These are phyloP conservation scores for Ensete ventricosum DNA, from an alignment of 176 grass and related monocot species.

Conservation along the genomic window DNA sequence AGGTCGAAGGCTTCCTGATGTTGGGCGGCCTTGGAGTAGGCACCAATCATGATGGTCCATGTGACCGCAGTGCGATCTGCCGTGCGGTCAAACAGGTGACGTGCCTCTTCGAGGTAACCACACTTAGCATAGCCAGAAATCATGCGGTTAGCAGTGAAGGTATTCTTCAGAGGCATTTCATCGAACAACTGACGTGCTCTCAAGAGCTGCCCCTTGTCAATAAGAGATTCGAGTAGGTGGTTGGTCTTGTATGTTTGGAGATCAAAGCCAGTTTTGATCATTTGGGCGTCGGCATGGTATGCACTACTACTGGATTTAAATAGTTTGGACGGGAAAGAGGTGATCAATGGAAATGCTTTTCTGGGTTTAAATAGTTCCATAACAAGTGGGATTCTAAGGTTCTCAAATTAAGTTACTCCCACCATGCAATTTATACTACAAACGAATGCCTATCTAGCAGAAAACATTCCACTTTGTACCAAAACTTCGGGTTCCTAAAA, in stretches of 20 bases:
- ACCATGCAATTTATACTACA: too few species aligned
- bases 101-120: slow-evolving; percentile 29
- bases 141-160: slow-evolving; percentile 43
- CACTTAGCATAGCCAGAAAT: slow-evolving; percentile 38
- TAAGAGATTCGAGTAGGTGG: slow-evolving; percentile 12
- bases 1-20: slow-evolving; percentile 28
- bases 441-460: too few species aligned
- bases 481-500: too few species aligned
- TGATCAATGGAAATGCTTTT: background rate
- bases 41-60: slow-evolving; percentile 72
- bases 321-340: background rate
- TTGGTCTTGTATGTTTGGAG: slow-evolving; percentile 20
- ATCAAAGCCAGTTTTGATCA: slow-evolving; percentile 44
- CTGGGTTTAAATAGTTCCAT: background rate
- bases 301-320: background rate
- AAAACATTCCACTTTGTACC: too few species aligned
- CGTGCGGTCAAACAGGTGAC: slow-evolving; percentile 29
- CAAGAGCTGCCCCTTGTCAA: slow-evolving; percentile 23
- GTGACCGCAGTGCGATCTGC: slow-evolving; percentile 27
- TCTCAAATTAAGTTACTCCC: background rate
- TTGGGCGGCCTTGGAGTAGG: slow-evolving; percentile 15
- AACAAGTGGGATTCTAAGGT: background rate
- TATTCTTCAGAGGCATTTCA: slow-evolving; percentile 39
- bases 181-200: slow-evolving; percentile 44
- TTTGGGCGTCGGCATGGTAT: slow-evolving; percentile 25